Percentiles rank a stretch among this genome's conserved stretches.
phyloP scores from a whole-genome alignment of 73 alveolate genomes.

The Breviolum minutum region DNA sequence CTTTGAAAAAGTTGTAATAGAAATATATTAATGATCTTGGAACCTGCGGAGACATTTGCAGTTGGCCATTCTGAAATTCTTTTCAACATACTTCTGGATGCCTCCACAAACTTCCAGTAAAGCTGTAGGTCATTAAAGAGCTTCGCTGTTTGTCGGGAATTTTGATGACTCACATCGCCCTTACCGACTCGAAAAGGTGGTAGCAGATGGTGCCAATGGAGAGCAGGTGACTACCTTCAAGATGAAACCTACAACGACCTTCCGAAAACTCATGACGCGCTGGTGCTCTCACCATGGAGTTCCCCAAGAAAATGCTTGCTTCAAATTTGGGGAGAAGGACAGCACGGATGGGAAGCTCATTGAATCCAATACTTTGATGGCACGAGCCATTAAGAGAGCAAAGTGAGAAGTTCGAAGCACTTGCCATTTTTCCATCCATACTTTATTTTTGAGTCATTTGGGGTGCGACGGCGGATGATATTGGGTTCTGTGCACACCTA shows the following conservation, averaged over 20 bases:
- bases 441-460: background rate
- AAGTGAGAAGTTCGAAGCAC: background rate
- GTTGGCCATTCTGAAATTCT: too few species aligned
- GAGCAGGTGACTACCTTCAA: conserved; percentile 13
- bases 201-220: background rate
- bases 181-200: background rate
- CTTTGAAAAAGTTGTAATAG: too few species aligned
- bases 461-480: too few species aligned
- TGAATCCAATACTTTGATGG: background rate
- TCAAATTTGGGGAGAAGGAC: background rate
- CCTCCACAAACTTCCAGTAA: too few species aligned
- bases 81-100: too few species aligned
- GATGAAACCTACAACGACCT: background rate
- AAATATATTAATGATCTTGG: too few species aligned
- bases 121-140: too few species aligned
- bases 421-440: background rate
- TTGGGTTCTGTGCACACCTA: too few species aligned
- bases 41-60: too few species aligned
- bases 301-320: background rate
- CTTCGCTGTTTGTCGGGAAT: too few species aligned
- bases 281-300: conserved; percentile 1
- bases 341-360: background rate
- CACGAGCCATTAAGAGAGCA: too few species aligned
- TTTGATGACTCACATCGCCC: too few species aligned
- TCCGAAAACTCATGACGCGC: conserved; percentile 2